Evolutionary conservation across 257 asterid genomes (phyloP).

Genomic region (Solanum ahanhuiri): DNA sequence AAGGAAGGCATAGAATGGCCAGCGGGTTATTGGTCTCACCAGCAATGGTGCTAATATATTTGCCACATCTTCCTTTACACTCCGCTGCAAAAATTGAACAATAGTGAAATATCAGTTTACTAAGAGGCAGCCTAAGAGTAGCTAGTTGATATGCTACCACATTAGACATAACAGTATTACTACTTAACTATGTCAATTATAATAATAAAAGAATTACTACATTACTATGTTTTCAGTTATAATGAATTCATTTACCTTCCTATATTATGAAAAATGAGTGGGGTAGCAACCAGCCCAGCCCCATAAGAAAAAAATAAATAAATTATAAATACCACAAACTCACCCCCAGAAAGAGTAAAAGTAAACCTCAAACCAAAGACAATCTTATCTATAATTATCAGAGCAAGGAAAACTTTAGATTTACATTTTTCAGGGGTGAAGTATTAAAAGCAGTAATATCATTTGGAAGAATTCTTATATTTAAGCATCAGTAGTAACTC

Average conservation of each 20-base stretch:
- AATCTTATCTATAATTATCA: background rate
- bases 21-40: constrained; percentile 77
- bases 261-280: background rate
- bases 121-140: too few species aligned
- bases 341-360: background rate
- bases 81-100: constrained; percentile 33
- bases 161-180: background rate
- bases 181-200: background rate
- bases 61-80: constrained; percentile 64
- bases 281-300: background rate
- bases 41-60: constrained; percentile 67
- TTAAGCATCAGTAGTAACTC: background rate
- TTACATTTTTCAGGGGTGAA: background rate
- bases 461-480: background rate
- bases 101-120: background rate
- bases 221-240: background rate
- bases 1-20: constrained; percentile 93
- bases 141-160: background rate
- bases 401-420: background rate
- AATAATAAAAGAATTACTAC: background rate
- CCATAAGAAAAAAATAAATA: background rate
- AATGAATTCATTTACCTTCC: background rate
- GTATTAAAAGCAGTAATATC: background rate
- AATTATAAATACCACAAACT: background rate
- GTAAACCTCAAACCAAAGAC: background rate